These are phyloP conservation scores for Suillus decipiens DNA, from an alignment of 768 basidiomycete species.

Conservation along the genomic window DNA sequence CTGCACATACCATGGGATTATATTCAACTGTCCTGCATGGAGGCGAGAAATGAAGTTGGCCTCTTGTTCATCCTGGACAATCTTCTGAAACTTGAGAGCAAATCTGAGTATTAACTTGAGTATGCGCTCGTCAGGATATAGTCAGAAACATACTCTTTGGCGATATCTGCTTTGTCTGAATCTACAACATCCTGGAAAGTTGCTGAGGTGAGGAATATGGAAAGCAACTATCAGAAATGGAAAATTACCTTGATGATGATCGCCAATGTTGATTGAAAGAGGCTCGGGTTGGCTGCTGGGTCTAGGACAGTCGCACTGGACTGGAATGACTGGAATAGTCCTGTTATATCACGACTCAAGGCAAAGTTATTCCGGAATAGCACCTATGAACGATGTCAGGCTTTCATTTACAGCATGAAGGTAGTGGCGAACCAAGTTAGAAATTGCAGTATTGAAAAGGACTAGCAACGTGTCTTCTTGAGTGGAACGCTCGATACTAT, in stretches of 20 bases:
- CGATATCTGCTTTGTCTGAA: constrained; percentile 58
- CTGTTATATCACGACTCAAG: constrained; percentile 59
- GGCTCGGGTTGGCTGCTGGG: constrained; percentile 55
- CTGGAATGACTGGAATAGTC: constrained; percentile 64
- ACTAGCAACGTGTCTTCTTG: constrained; percentile 67
- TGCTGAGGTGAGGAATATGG: background rate
- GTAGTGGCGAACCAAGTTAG: constrained; percentile 49
- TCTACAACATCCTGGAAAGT: constrained; percentile 58
- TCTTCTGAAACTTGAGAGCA: constrained; percentile 56
- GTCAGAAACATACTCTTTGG: constrained; percentile 46
- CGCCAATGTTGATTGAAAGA: constrained; percentile 59
- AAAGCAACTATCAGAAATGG: no score
- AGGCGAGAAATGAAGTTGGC: constrained; percentile 64
- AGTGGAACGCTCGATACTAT: constrained; percentile 62
- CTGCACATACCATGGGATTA: constrained; percentile 55
- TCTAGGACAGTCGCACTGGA: constrained; percentile 59
- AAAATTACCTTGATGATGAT: constrained; percentile 61
- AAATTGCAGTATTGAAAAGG: constrained; percentile 65
- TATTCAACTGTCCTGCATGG: constrained; percentile 54
- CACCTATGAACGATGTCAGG: constrained; percentile 41
- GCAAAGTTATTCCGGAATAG: constrained; percentile 69
- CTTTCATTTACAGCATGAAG: background rate
- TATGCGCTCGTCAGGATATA: background rate
- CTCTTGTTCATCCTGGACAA: constrained; percentile 62
- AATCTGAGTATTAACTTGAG: constrained; percentile 39